Conservation (phyloP, 345 rosid genomes). For the Bruguiera parviflora region DNA sequence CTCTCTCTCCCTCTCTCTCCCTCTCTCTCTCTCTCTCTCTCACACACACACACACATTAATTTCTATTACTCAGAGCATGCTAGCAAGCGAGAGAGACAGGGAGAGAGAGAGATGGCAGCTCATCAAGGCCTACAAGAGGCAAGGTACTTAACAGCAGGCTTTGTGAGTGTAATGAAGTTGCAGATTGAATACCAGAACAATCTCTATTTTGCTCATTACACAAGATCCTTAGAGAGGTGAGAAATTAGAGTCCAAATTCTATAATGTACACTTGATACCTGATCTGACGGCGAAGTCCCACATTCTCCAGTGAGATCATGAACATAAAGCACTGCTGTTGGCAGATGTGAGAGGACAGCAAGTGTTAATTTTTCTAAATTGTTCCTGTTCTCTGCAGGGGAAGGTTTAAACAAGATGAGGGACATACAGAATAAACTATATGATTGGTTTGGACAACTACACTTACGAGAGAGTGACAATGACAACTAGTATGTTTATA, state of each 20-base stretch:
- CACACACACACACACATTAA: too few species aligned
- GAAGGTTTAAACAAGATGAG: constrained; percentile 4
- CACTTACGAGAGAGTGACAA: too few species aligned
- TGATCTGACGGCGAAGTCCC: constrained; percentile 92
- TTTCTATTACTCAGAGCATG: too few species aligned
- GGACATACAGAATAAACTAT: background rate
- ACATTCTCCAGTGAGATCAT: constrained; percentile 93
- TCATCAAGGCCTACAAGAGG: too few species aligned
- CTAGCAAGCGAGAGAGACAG: too few species aligned
- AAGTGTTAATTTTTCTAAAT: constrained; percentile 86
- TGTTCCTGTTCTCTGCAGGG: constrained; percentile 74
- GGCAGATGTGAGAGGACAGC: constrained; percentile 94
- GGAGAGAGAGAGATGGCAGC: too few species aligned
- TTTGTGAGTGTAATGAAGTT: too few species aligned
- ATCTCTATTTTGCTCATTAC: background rate
- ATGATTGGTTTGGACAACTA: too few species aligned
- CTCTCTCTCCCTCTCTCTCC: too few species aligned
- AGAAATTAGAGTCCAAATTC: background rate
- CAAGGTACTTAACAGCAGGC: too few species aligned
- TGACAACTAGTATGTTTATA: too few species aligned
- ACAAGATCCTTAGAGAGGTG: background rate
- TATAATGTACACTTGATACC: constrained; percentile 34
- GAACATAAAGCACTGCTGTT: constrained; percentile 85
- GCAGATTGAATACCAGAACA: background rate
- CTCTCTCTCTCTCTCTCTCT: too few species aligned